Percentiles rank a stretch among this genome's conserved stretches.
Evolutionary conservation across 2,329 filamentous ascomycete species (phyloP).

Genomic region (Seiridium unicorne): DNA sequence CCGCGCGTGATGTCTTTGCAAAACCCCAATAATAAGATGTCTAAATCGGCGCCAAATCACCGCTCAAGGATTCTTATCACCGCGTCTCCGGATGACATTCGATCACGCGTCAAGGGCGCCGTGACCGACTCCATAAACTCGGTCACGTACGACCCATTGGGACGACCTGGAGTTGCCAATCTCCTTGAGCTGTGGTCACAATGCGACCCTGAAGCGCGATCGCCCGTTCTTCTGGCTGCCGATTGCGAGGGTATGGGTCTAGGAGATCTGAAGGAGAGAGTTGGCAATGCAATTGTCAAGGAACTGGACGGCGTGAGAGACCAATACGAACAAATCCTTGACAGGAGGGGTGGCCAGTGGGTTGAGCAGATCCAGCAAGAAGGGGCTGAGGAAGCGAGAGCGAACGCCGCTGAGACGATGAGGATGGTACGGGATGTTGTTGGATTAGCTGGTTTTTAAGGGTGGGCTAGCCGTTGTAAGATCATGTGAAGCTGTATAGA

Average conservation of each 20-base stretch:
- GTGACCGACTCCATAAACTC: conserved; percentile 69
- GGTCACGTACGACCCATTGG: conserved; percentile 69
- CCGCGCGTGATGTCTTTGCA: conserved; percentile 89
- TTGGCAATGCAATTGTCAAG: conserved; percentile 55
- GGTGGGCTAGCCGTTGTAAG: not conserved
- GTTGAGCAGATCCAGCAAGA: conserved; percentile 56
- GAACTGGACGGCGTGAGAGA: conserved; percentile 50
- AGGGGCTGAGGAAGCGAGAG: conserved; percentile 60
- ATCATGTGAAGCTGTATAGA: no score
- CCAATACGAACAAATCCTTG: conserved; percentile 45
- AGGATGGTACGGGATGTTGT: conserved; percentile 47
- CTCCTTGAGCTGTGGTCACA: conserved; percentile 77
- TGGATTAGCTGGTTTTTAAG: conserved; percentile 33
- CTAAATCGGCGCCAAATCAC: conserved; percentile 74
- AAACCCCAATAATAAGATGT: conserved; percentile 83
- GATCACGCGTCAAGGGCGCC: conserved; percentile 67
- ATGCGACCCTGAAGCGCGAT: conserved; percentile 47
- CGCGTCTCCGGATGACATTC: conserved; percentile 63
- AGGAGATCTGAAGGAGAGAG: conserved; percentile 60
- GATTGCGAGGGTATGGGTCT: conserved; percentile 41
- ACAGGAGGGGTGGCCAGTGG: conserved; percentile 43
- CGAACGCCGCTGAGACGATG: conserved; percentile 61
- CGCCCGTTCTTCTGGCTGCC: conserved; percentile 30
- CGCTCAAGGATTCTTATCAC: conserved; percentile 82
- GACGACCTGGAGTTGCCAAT: conserved; percentile 82